Conservation (phyloP, 2,329 filamentous ascomycete genomes). For the Ramularia endophylla region DNA sequence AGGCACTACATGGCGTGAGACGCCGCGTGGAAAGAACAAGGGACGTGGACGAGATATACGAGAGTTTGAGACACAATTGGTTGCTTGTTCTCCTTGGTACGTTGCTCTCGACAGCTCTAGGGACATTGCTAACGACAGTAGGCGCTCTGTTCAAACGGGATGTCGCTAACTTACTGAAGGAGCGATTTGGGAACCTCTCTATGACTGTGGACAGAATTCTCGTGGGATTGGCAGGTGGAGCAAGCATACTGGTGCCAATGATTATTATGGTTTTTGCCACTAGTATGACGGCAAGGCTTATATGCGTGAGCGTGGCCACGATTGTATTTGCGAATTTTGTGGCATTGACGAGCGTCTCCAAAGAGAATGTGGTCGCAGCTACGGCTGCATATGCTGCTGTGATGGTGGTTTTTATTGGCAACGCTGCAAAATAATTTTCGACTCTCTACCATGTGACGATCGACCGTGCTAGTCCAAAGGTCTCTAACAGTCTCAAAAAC, state of each 20-base stretch:
- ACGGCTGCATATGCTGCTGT: conserved; percentile 13
- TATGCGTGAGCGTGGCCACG: conserved; percentile 9
- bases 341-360: conserved; percentile 3
- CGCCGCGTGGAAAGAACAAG: conserved; percentile 2
- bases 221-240: conserved; percentile 5
- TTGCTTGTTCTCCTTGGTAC: conserved; percentile 6
- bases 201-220: conserved; percentile 6
- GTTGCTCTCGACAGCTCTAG: too few species aligned
- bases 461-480: too few species aligned
- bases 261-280: conserved; percentile 11
- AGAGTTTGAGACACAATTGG: conserved; percentile 6
- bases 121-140: too few species aligned
- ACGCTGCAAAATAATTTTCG: not conserved
- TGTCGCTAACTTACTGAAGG: too few species aligned
- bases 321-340: conserved; percentile 6
- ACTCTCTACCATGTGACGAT: too few species aligned
- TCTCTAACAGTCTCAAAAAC: too few species aligned
- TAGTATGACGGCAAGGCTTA: conserved; percentile 5
- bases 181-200: conserved; percentile 7
- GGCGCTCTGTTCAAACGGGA: too few species aligned
- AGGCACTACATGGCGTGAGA: conserved; percentile 1
- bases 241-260: conserved; percentile 9
- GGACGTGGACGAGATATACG: conserved; percentile 8
- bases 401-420: conserved; percentile 13
- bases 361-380: conserved; percentile 6